Percentiles rank a stretch among this genome's conserved stretches.
Evolutionary conservation across 2,329 filamentous ascomycete species (phyloP).

Genomic region (Huntiella savannae): DNA sequence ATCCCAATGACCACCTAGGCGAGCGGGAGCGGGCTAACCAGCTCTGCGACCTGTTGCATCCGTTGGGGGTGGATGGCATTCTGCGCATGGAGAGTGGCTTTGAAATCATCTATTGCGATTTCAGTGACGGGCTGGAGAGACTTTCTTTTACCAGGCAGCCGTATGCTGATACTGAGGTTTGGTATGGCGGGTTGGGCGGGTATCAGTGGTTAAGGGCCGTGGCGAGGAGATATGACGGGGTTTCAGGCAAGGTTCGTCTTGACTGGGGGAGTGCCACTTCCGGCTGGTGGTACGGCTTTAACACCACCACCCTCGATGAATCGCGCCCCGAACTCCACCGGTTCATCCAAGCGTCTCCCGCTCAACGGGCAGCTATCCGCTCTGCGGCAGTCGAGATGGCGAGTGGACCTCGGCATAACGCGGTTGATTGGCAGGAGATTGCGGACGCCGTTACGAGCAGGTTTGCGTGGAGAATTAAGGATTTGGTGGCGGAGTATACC

Average conservation of each 20-base stretch:
- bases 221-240: conserved; percentile 26
- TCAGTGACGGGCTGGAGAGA: conserved; percentile 25
- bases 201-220: conserved; percentile 25
- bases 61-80: conserved; percentile 43
- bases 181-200: conserved; percentile 15
- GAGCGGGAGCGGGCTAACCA: conserved; percentile 33
- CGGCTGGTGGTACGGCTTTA: conserved; percentile 30
- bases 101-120: conserved; percentile 50
- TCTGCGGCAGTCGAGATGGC: conserved; percentile 25
- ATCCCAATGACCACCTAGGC: neutral
- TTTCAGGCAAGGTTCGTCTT: conserved; percentile 22
- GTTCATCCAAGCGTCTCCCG: conserved; percentile 15
- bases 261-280: conserved; percentile 34
- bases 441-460: conserved; percentile 46
- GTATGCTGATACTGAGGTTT: conserved; percentile 12
- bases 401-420: conserved; percentile 2
- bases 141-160: conserved; percentile 18
- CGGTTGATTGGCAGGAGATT: conserved; percentile 46
- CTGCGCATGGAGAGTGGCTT: conserved; percentile 52
- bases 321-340: conserved; percentile 19
- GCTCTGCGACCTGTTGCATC: conserved; percentile 34
- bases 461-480: conserved; percentile 35
- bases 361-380: conserved; percentile 20
- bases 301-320: conserved; percentile 25
- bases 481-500: conserved; percentile 18